Conservation (phyloP, 768 basidiomycete species). For the Rhodotorula sphaerocarpa region DNA sequence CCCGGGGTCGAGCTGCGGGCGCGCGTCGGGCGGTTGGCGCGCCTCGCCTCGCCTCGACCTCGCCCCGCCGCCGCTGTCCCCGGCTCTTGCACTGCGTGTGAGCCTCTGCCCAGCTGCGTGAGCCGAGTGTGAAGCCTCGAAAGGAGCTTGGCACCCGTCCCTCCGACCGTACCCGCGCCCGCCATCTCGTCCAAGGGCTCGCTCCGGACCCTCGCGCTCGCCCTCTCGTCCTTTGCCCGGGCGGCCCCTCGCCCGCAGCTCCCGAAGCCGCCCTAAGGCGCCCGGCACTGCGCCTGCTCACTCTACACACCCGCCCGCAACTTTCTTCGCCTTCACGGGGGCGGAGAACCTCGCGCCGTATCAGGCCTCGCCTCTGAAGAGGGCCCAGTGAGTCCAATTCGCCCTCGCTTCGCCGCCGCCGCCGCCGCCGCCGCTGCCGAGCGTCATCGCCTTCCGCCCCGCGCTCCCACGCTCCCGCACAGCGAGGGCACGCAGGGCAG, state of each 20-base stretch:
- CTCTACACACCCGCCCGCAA: slow-evolving; percentile 16
- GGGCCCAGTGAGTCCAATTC: slow-evolving; percentile 11
- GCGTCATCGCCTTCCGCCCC: background rate
- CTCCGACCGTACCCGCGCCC: background rate
- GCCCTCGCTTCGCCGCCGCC: too few species aligned
- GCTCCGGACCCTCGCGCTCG: background rate
- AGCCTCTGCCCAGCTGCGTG: too few species aligned
- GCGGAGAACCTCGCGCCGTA: slow-evolving; percentile 16
- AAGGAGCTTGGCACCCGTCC: background rate
- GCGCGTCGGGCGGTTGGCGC: too few species aligned
- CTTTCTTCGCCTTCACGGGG: slow-evolving; percentile 22
- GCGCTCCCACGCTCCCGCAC: background rate
- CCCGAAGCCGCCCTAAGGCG: slow-evolving; percentile 10
- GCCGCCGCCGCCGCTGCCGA: too few species aligned
- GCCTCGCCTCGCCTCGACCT: too few species aligned
- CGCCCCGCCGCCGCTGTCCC: too few species aligned
- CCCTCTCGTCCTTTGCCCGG: background rate
- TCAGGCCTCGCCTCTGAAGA: background rate
- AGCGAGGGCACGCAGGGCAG: too few species aligned
- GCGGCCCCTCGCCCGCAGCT: background rate
- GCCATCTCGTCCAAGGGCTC: background rate
- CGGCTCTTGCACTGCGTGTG: too few species aligned
- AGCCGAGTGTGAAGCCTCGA: too few species aligned
- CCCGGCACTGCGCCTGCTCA: background rate
- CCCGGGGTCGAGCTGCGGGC: too few species aligned